Base-by-base conservation (phyloP, 1,139 yeast genomes). In the Nematodospora anomalae region DNA sequence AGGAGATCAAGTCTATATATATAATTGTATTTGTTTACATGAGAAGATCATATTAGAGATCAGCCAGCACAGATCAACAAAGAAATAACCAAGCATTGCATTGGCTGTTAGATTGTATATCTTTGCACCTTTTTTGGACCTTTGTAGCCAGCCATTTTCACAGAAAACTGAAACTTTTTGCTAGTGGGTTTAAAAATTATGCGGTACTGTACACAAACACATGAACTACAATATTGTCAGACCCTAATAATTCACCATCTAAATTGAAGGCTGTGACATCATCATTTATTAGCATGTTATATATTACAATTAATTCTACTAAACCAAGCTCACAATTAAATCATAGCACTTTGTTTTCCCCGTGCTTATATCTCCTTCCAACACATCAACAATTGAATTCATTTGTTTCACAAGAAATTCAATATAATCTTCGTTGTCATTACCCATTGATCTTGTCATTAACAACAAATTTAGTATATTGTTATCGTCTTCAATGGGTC, bases 271-370 rank as follows among this genome's bases (percentile, higher is more conserved):
- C 7, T 18, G 8, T 18, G 21, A 18, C 21, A 18, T 18, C 21
- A 18, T 18, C 21, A 18, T 6, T n/a, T n/a, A 28, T 16, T 14
- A 10, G n/a, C 4, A 15, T 13, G 4, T n/a, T 4, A 16, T n/a
- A 11, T 10, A 12, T 2, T 16, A 21, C 10, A 5, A 9, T 12
- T 12, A 10, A 27, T 16, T 26, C 10, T 20, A 7, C 28, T 28
- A 30, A 21, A 37, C 28, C 14, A 40, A 33, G 15, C 42, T 32
- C 27, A 28, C 27, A 7, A 33, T 18, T 27, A 40, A 29, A 32
- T 40, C 43, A 10, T 15, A 33, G 15, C 41, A 37, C 14, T 25
- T 22, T 4, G 29, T 18, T 22, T 32, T 21, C 3, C 27, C 32
- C 4, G 9, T 12, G 11, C 4, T 13, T 5, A 16, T 18, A 11